Evolutionary conservation across 176 grass and related monocot species (phyloP), one percentile per base, ranked within the genome.

Genomic region (Carex cristatella): DNA sequence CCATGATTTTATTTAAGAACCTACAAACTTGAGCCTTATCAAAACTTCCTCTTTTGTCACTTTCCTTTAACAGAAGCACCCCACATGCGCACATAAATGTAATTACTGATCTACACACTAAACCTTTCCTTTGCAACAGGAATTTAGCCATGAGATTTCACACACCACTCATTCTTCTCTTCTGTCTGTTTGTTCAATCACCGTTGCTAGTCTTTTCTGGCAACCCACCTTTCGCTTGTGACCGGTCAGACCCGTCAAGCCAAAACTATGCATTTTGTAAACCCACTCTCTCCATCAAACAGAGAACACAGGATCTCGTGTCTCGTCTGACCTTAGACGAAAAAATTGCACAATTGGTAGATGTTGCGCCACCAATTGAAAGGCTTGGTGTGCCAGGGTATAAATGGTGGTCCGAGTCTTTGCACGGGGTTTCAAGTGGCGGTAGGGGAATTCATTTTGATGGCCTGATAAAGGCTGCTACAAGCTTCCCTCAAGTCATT

Each of bases 341-440:
- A 19, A 83, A 79, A 56, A 87, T 90, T 56, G 88, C 71, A 79
- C 53, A 88, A 67, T 67, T 94, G 68, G 86, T 87, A 81, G 91
- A 91, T 85, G 71, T 38, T 54, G 86, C 91, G 56, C 59, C 71
- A 27, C 88, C 86, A 78, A 91, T 87, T 1, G 48, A 73, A 14
- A 86, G 88, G 65, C 33, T 90, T 1, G 88, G 86, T 5, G 58
- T 93, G 5, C 86, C 86, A 2, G 33, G 6, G 0, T 92, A 92
- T 86, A 64, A 54, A 33, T 92, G 91, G 91, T 94, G 93, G 93
- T 87, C 86, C 1, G 93, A 94, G 88, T 90, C 88, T 2, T 87
- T 94, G 35, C 93, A 92, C 37, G 88, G 86, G 31, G 55, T 90
- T 55, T 78, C 83, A 56, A 82, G 56, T 84, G 73, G 65, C 13